phyloP scores from a whole-genome alignment of 495 filamentous ascomycete genomes.

The Xylaria flabelliformis region DNA sequence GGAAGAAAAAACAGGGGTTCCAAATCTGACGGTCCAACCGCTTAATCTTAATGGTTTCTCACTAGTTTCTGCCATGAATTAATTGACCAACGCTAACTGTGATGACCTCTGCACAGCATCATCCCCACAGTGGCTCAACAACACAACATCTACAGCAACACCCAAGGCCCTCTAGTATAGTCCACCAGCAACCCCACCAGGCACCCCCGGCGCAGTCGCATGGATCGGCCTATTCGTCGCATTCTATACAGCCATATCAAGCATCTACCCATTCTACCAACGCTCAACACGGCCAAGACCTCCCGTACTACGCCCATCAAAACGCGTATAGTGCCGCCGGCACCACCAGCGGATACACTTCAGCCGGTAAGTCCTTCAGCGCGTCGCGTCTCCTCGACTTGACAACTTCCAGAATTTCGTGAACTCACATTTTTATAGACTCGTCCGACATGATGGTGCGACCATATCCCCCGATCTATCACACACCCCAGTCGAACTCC shows the following conservation, averaged over 20 bases:
- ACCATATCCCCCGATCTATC: conserved; percentile 91
- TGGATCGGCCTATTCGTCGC: conserved; percentile 64
- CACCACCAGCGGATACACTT: conserved; percentile 73
- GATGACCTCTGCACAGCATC: conserved; percentile 64
- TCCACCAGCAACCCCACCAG: conserved; percentile 69
- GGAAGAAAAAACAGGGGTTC: not conserved
- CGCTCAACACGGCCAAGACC: conserved; percentile 67
- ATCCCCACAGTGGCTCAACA: conserved; percentile 49
- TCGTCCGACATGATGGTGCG: conserved; percentile 94
- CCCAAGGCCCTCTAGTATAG: conserved; percentile 67
- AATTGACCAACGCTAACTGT: conserved; percentile 54
- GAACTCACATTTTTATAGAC: conserved; percentile 60
- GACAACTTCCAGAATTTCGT: not conserved
- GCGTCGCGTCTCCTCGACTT: conserved; percentile 16
- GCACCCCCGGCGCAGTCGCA: conserved; percentile 54
- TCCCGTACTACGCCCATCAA: conserved; percentile 74
- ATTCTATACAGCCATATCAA: conserved; percentile 59
- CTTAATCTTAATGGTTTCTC: conserved; percentile 39
- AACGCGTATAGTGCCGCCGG: conserved; percentile 76
- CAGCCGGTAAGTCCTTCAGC: conserved; percentile 70
- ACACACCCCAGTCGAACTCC: conserved; percentile 94
- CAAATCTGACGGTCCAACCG: conserved; percentile 44
- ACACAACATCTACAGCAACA: conserved; percentile 63
- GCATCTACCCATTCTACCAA: conserved; percentile 52
- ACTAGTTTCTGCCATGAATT: conserved; percentile 42